These are phyloP conservation scores for Claviceps citrina DNA, from an alignment of 2,329 filamentous ascomycete genomes.

Conservation along the genomic window DNA sequence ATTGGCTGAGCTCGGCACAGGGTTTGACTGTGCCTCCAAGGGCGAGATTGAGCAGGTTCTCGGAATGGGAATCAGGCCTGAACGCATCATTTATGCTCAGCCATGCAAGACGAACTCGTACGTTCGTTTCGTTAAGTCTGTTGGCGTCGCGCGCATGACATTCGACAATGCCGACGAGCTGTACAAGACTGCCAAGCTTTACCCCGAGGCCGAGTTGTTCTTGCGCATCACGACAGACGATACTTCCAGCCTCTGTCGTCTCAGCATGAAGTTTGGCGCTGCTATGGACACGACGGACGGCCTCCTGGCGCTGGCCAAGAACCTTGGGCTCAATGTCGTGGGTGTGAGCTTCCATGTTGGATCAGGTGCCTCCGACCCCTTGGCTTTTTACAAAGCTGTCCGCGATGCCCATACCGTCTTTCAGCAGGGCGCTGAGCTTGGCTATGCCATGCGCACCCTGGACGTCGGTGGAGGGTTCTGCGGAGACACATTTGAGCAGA, in stretches of 20 bases:
- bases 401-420: constrained; percentile 80
- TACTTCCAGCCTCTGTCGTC: constrained; percentile 78
- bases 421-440: constrained; percentile 61
- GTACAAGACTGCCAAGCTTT: constrained; percentile 91
- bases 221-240: constrained; percentile 94
- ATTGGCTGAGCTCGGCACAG: constrained; percentile 73
- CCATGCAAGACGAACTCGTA: constrained; percentile 99
- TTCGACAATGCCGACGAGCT: constrained; percentile 98
- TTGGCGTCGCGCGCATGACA: constrained; percentile 93
- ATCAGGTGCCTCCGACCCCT: constrained; percentile 87
- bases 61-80: constrained; percentile 64
- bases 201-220: constrained; percentile 76
- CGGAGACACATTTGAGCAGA: constrained; percentile 78
- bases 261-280: constrained; percentile 96
- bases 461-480: constrained; percentile 92
- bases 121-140: constrained; percentile 71
- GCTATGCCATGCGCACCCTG: constrained; percentile 70
- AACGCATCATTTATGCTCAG: constrained; percentile 95
- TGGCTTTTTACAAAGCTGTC: constrained; percentile 80
- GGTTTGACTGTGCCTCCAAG: constrained; percentile 98
- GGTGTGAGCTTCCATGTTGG: constrained; percentile 97
- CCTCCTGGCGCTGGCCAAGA: constrained; percentile 64
- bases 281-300: constrained; percentile 65
- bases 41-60: constrained; percentile 89
- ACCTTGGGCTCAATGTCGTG: constrained; percentile 76